Percentiles rank a stretch among this genome's conserved stretches.
These are phyloP conservation scores for Echium plantagineum DNA, from an alignment of 257 asterid genomes.

Conservation along the genomic window DNA sequence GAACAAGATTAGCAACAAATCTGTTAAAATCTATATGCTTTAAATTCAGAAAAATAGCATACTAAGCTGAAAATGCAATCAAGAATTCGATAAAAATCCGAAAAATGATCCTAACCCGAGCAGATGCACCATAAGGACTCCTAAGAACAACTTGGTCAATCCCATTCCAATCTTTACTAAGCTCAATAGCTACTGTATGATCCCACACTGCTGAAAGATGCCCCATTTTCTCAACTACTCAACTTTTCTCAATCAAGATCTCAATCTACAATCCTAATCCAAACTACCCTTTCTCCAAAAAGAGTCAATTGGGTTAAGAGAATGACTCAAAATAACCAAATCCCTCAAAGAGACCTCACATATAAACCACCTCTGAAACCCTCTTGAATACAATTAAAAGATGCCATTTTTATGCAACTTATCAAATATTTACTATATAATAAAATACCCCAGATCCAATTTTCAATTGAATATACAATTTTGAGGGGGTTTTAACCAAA, in stretches of 20 bases:
- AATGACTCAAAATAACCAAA: not conserved
- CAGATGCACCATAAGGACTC: slow-evolving; percentile 76
- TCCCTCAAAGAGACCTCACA: slow-evolving; percentile 19
- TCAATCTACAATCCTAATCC: slow-evolving; percentile 11
- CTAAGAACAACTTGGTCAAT: slow-evolving; percentile 74
- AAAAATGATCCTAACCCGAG: slow-evolving; percentile 43
- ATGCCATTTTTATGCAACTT: slow-evolving; percentile 13
- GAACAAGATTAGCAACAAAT: not conserved
- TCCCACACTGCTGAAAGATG: slow-evolving; percentile 80
- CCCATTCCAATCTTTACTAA: slow-evolving; percentile 83
- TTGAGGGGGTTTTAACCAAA: slow-evolving; percentile 14
- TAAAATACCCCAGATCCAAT: slow-evolving; percentile 26
- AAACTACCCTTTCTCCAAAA: slow-evolving; percentile 11
- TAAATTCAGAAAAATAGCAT: not conserved
- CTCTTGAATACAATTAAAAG: slow-evolving; percentile 17
- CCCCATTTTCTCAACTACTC: slow-evolving; percentile 45
- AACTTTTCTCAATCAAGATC: slow-evolving; percentile 10
- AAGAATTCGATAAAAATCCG: slow-evolving; percentile 1
- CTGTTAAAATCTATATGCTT: not conserved
- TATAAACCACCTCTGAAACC: slow-evolving; percentile 16
- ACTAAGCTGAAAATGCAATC: slow-evolving; percentile 3
- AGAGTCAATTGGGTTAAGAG: not conserved
- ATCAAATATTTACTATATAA: slow-evolving; percentile 19
- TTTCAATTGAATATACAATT: slow-evolving; percentile 14
- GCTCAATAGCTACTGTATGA: slow-evolving; percentile 46